Conservation (phyloP, 257 asterid species). For the Solanum pimpinellifolium region DNA sequence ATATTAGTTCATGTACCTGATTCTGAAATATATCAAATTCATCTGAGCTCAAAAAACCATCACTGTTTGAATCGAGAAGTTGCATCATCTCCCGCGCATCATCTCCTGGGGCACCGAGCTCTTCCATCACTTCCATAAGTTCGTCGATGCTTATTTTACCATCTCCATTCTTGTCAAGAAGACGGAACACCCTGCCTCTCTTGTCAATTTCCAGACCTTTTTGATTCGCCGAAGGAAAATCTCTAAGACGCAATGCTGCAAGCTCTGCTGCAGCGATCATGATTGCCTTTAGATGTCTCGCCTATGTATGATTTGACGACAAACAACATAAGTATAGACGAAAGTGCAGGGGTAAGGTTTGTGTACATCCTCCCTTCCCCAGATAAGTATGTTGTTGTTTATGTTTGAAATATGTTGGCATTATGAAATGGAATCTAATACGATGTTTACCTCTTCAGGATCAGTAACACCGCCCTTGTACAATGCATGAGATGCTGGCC, state of each 20-base stretch:
- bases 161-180: conserved; percentile 94
- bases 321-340: background rate
- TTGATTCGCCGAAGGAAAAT: conserved; percentile 52
- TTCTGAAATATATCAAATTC: conserved; percentile 77
- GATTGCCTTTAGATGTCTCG: conserved; percentile 77
- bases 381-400: background rate
- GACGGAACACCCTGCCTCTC: conserved; percentile 51
- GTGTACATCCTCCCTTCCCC: background rate
- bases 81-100: conserved; percentile 97
- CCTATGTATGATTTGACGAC: conserved; percentile 31
- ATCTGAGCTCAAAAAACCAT: conserved; percentile 85
- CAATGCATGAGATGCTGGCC: conserved; percentile 84
- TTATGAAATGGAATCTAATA: background rate
- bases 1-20: conserved; percentile 37
- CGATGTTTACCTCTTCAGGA: conserved; percentile 62
- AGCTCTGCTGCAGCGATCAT: conserved; percentile 98
- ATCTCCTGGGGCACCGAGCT: conserved; percentile 86
- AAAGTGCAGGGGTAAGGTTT: background rate
- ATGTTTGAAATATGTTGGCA: background rate
- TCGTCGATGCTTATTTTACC: conserved; percentile 91
- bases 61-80: conserved; percentile 77
- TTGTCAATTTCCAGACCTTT: conserved; percentile 37
- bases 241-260: conserved; percentile 77
- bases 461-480: conserved; percentile 89
- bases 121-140: conserved; percentile 95